Conservation (phyloP, 257 asterid genomes). For the Prunella vulgaris region DNA sequence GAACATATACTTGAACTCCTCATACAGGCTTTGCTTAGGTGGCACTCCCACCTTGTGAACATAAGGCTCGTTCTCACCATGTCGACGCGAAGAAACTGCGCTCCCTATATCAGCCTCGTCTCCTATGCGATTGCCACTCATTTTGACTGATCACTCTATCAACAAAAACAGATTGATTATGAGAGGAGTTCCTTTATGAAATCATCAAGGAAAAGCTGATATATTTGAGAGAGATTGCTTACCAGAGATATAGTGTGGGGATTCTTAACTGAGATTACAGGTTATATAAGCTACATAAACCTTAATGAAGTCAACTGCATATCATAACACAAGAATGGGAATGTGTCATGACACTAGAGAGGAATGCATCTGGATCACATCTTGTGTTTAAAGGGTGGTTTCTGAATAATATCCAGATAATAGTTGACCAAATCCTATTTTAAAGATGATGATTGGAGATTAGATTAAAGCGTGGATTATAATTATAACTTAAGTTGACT, state of each 20-base stretch:
- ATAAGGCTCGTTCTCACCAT: constrained; percentile 24
- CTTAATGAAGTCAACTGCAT: constrained; percentile 22
- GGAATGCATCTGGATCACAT: constrained; percentile 31
- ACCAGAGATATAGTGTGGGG: not conserved
- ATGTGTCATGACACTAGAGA: not conserved
- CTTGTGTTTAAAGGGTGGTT: not conserved
- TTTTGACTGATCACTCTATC: not conserved
- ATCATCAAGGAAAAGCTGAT: not conserved
- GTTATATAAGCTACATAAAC: constrained; percentile 17
- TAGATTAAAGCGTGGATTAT: too few species aligned
- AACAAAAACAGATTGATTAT: not conserved
- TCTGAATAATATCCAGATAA: not conserved
- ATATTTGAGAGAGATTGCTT: not conserved
- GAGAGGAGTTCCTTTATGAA: not conserved
- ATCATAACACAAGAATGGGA: not conserved
- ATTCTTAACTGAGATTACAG: not conserved
- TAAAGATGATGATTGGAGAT: not conserved
- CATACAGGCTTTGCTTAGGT: constrained; percentile 44
- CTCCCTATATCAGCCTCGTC: constrained; percentile 33
- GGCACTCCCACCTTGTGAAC: constrained; percentile 49
- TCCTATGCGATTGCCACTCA: constrained; percentile 31
- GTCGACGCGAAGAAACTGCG: constrained; percentile 33
- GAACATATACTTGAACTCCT: constrained; percentile 41
- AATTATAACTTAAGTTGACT: constrained; percentile 28
- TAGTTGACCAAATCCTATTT: not conserved